Conservation (phyloP, 768 basidiomycete genomes). For the Pulveroboletus frians region DNA sequence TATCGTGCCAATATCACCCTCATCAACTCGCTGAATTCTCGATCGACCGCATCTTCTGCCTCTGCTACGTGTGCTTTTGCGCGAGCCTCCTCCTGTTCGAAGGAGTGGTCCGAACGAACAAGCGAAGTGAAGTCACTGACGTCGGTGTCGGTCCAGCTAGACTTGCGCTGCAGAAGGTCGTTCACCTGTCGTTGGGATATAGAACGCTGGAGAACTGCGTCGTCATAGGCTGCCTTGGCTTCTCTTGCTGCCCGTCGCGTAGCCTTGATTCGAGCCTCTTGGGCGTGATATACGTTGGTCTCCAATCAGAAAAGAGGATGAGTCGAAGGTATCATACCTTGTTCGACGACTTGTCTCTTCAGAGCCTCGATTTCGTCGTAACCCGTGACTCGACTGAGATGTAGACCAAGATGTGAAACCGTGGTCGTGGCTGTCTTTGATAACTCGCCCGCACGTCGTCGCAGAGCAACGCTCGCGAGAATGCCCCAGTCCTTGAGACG, state of each 20-base stretch:
- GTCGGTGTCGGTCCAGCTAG: slow-evolving; percentile 85
- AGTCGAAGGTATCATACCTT: slow-evolving; percentile 52
- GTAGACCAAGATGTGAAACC: slow-evolving; percentile 69
- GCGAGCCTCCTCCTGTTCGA: slow-evolving; percentile 71
- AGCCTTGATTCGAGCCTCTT: slow-evolving; percentile 70
- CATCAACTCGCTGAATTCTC: slow-evolving; percentile 84
- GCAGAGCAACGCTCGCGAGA: slow-evolving; percentile 31
- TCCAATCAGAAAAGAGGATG: slow-evolving; percentile 1
- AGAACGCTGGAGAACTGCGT: slow-evolving; percentile 74
- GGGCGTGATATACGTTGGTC: slow-evolving; percentile 10
- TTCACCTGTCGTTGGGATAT: slow-evolving; percentile 94
- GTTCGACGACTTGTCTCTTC: slow-evolving; percentile 69
- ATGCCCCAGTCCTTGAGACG: slow-evolving; percentile 45
- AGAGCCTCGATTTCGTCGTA: slow-evolving; percentile 86
- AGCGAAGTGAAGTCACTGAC: slow-evolving; percentile 84
- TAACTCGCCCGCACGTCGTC: slow-evolving; percentile 53
- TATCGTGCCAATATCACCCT: slow-evolving; percentile 84
- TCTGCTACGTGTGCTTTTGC: slow-evolving; percentile 64
- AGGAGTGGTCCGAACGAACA: slow-evolving; percentile 83
- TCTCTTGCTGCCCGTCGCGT: slow-evolving; percentile 62
- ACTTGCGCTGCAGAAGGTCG: slow-evolving; percentile 90
- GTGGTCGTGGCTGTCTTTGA: slow-evolving; percentile 51
- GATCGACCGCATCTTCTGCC: slow-evolving; percentile 77
- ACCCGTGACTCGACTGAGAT: slow-evolving; percentile 84
- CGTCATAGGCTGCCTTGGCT: slow-evolving; percentile 73